A percentile compares a stretch with the other conserved stretches of the same genome.
Conservation (phyloP, 306 rosid species). For the Vigna radiata region DNA sequence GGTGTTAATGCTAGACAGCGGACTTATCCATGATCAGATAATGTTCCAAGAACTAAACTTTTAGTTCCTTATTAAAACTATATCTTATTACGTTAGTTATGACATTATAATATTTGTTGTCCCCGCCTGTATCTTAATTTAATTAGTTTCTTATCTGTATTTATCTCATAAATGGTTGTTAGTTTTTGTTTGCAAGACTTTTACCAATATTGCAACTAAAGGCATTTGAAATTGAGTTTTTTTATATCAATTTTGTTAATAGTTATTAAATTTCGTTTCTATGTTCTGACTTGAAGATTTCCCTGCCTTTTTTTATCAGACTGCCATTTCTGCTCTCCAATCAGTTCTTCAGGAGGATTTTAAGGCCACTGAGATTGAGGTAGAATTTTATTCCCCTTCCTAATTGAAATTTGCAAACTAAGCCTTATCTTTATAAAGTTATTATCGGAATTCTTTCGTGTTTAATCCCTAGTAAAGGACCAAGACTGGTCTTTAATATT, state of each 20-base stretch:
- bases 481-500: neutral
- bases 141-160: neutral
- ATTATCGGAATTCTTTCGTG: neutral
- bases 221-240: neutral
- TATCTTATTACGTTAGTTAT: neutral
- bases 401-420: conserved; percentile 16
- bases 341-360: conserved; percentile 99
- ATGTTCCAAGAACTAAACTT: conserved; percentile 21
- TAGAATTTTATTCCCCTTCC: conserved; percentile 39
- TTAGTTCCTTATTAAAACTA: conserved; percentile 7
- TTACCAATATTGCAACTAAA: conserved; percentile 12
- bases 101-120: conserved; percentile 12
- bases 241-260: neutral
- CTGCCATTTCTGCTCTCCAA: conserved; percentile 97
- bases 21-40: conserved; percentile 6
- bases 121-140: neutral
- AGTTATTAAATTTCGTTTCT: conserved; percentile 8
- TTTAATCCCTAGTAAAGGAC: neutral
- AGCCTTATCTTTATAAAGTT: neutral
- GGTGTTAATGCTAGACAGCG: conserved; percentile 20
- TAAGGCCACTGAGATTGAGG: conserved; percentile 98
- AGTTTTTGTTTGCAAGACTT: conserved; percentile 1
- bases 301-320: conserved; percentile 54
- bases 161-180: neutral
- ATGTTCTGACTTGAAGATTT: conserved; percentile 9